A percentile compares a stretch with the other conserved stretches of the same genome.
These are phyloP conservation scores for Populus tomentosa DNA, from an alignment of 441 rosid species.

Conservation along the genomic window DNA sequence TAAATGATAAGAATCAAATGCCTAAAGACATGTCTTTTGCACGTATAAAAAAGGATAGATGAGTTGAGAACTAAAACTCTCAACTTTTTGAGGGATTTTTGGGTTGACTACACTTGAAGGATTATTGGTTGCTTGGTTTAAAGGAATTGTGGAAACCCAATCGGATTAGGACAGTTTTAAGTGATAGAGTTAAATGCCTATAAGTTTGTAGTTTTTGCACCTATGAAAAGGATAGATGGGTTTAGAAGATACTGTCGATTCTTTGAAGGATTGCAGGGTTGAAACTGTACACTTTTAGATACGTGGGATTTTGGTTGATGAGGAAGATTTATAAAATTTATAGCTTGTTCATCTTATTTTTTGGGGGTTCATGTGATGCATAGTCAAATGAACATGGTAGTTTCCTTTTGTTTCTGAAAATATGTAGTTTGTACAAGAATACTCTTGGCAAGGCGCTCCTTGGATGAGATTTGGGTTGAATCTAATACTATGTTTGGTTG, in stretches of 20 bases:
- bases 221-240: not conserved
- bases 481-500: not conserved
- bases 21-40: not conserved
- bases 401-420: not conserved
- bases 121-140: not conserved
- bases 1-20: not conserved
- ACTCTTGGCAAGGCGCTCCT: too few species aligned
- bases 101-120: not conserved
- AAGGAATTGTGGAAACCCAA: not conserved
- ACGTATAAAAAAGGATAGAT: not conserved
- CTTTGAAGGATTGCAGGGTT: not conserved
- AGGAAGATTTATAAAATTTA: too few species aligned
- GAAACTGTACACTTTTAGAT: not conserved
- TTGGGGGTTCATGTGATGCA: not conserved
- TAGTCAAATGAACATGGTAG: not conserved
- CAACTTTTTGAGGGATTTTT: not conserved
- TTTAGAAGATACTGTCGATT: not conserved
- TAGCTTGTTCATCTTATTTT: too few species aligned
- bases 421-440: too few species aligned
- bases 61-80: not conserved
- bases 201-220: not conserved
- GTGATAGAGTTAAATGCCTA: not conserved
- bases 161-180: not conserved
- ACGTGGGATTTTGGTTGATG: not conserved
- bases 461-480: not conserved